Conservation (phyloP, 2,329 filamentous ascomycete species). For the Venturia nashicola region DNA sequence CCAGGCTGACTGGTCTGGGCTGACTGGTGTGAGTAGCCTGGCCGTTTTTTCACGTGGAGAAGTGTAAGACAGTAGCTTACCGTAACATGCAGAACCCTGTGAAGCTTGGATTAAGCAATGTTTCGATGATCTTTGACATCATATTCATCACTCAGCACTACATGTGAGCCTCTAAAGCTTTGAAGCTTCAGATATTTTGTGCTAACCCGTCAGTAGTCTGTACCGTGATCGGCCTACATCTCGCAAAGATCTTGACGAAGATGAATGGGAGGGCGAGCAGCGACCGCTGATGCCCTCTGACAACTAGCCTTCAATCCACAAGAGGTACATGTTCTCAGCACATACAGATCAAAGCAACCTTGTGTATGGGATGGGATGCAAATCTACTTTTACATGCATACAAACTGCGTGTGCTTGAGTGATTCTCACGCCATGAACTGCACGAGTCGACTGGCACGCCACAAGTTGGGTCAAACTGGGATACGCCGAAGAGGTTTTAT, state of each 20-base stretch:
- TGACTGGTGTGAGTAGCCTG: constrained; percentile 48
- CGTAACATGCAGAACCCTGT: constrained; percentile 52
- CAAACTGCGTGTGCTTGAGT: not conserved
- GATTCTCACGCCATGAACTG: not conserved
- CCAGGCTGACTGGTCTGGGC: constrained; percentile 76
- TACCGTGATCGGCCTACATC: not conserved
- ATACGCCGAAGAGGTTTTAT: not conserved
- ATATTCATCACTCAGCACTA: constrained; percentile 88
- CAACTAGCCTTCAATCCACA: not conserved
- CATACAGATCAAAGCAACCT: not conserved
- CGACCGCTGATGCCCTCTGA: not conserved
- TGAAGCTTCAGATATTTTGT: not conserved
- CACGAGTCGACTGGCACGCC: not conserved
- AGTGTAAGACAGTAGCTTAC: not conserved
- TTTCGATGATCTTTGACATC: constrained; percentile 74
- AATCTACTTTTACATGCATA: not conserved
- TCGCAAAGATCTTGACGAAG: not conserved
- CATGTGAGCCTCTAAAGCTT: constrained; percentile 5
- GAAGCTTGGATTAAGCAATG: constrained; percentile 76
- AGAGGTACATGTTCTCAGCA: not conserved
- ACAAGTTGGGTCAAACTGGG: not conserved
- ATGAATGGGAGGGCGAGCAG: constrained; percentile 5
- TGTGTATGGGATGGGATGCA: not conserved
- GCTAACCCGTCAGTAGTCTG: not conserved
- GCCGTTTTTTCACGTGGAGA: not conserved